A percentile compares a stretch with the other conserved stretches of the same genome.
Conservation (phyloP, 2,329 filamentous ascomycete genomes). For the Thermothelomyces thermophilus region DNA sequence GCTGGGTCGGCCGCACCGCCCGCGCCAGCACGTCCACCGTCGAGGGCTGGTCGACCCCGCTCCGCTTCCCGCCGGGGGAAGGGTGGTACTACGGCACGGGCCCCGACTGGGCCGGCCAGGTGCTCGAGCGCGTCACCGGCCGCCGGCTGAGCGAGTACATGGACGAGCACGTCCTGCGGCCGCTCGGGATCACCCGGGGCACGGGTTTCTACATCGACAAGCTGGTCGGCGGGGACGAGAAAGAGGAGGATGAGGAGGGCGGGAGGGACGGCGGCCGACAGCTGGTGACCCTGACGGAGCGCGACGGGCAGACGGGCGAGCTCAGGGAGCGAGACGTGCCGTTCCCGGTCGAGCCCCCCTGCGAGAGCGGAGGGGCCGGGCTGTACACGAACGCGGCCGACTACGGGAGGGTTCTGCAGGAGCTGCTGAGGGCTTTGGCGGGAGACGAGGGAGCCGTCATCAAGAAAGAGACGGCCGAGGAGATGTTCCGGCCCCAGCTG, state of each 20-base stretch:
- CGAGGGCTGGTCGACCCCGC: conserved; percentile 37
- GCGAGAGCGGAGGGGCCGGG: conserved; percentile 40
- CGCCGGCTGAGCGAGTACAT: conserved; percentile 31
- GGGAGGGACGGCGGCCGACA: conserved; percentile 7
- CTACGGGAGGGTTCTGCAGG: conserved; percentile 33
- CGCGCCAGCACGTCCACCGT: conserved; percentile 19
- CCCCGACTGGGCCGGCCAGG: conserved; percentile 42
- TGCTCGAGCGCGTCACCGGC: conserved; percentile 37
- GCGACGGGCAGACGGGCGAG: conserved; percentile 17
- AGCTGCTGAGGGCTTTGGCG: conserved; percentile 25
- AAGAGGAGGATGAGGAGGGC: too few species aligned
- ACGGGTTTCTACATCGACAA: conserved; percentile 23
- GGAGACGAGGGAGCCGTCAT: conserved; percentile 26
- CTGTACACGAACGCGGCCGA: conserved; percentile 38
- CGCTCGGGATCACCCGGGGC: conserved; percentile 24
- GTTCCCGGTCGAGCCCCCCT: conserved; percentile 27
- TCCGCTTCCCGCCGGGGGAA: conserved; percentile 40
- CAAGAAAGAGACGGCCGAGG: conserved; percentile 25
- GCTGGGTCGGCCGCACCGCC: conserved; percentile 29
- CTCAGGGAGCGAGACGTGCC: neutral
- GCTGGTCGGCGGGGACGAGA: neutral
- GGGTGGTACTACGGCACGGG: conserved; percentile 44
- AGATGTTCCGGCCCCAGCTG: conserved; percentile 39
- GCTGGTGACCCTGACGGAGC: conserved; percentile 11
- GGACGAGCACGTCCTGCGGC: conserved; percentile 22